Percentiles rank a stretch among this genome's conserved stretches.
phyloP scores from a whole-genome alignment of 805 yeast genomes.

The Spathaspora arborariae region DNA sequence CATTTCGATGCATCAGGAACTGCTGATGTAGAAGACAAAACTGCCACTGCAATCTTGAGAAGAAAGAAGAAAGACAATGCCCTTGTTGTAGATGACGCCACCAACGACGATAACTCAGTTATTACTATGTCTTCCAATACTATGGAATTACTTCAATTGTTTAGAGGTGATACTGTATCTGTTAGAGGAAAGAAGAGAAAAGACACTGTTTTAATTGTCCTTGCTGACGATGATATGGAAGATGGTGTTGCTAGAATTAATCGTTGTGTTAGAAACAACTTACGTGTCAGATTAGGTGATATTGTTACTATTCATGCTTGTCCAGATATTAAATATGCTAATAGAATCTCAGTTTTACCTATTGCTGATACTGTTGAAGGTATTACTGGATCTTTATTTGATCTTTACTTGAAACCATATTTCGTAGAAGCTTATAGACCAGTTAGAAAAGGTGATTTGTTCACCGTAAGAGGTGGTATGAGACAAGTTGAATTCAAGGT shows the following conservation, averaged over 20 bases:
- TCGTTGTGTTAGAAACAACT: constrained; percentile 93
- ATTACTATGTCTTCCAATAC: constrained; percentile 93
- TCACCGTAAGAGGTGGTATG: constrained; percentile 98
- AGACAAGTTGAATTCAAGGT: constrained; percentile 98
- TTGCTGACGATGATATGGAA: constrained; percentile 94
- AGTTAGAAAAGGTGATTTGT: constrained; percentile 94
- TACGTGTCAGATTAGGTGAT: constrained; percentile 92
- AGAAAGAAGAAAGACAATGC: constrained; percentile 98
- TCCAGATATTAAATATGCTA: constrained; percentile 96
- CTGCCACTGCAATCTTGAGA: constrained; percentile 96
- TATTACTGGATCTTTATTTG: constrained; percentile 92
- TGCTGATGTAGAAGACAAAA: constrained; percentile 54
- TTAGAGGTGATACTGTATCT: constrained; percentile 96
- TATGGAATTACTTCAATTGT: constrained; percentile 89
- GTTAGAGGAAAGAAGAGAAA: constrained; percentile 98
- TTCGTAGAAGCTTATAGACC: constrained; percentile 99
- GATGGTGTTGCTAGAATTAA: constrained; percentile 93
- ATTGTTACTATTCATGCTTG: constrained; percentile 88
- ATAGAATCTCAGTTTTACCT: constrained; percentile 91
- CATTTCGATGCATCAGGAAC: constrained; percentile 63
- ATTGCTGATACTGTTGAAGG: constrained; percentile 98
- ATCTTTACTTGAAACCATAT: constrained; percentile 94
- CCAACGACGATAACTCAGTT: constrained; percentile 94
- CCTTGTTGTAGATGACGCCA: constrained; percentile 92
- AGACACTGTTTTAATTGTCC: constrained; percentile 93